Base-by-base conservation (phyloP, 75 land plant genomes). In the Pinus taeda region DNA sequence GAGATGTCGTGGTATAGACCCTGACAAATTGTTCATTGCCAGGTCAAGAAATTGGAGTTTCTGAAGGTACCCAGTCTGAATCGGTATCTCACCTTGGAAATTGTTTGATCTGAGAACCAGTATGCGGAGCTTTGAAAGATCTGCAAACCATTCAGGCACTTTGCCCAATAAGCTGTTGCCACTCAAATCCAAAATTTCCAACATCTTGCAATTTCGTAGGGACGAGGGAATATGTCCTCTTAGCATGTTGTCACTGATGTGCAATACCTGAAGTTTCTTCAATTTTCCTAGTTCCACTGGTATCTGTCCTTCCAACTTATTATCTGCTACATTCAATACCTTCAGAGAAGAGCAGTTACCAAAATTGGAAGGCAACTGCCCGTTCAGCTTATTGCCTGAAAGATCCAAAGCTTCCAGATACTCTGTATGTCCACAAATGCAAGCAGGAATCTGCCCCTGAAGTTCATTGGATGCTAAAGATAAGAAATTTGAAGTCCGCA, bases 11-110 rank as follows among this genome's bases (percentile, higher is more conserved):
- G 94, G 92, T 14, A 93, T 77, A 0, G 69, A 57, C 2, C 98
- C 98, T 39, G 88, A 85, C 20, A 96, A 80, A 39, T 79, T 83
- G 60, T 96, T 96, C 12, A 90, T 82, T 36, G 87, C 82, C 15
- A 96, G 83, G 61, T 90, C 90, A 9, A 96, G 79, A 18, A 83
- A 36, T 77, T 85, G 90, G 18, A 96, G 83, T 24, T 76, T 76
- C 15, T 82, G 77, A 13, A 88, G 86, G 55, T 30, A 73, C 3
- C 96, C 93, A 2, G 94, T 75, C 29, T 61, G 76, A 49, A 64
- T 57, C 12, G 97, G 99, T 65, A 96, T 90, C 30, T 36, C 24
- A 12, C 37, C 67, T 30, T 3, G 4, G 2, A 64, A 64, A 29
- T 64, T 12, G 4, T 64, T 64, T 36, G 13, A 30, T 36, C 24